Conservation (phyloP, 768 basidiomycete species). For the Rhodosporidiobolus sp. region DNA sequence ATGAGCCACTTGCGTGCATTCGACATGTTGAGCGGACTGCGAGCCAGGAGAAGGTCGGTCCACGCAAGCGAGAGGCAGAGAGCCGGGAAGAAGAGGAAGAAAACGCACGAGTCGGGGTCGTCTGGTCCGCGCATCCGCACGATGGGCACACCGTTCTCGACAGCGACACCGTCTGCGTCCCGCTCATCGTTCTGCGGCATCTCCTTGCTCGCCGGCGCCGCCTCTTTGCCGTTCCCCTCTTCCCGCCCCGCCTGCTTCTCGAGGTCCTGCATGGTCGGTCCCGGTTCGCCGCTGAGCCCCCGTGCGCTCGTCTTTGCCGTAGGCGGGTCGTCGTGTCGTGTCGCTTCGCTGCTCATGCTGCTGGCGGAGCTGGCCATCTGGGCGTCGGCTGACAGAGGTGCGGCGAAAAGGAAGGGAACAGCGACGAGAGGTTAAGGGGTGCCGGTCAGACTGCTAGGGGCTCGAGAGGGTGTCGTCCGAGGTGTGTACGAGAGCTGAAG, state of each 20-base stretch:
- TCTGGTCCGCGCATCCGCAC: slow-evolving; percentile 19
- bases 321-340: neutral
- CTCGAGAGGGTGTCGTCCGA: no score
- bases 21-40: slow-evolving; percentile 35
- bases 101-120: slow-evolving; percentile 19
- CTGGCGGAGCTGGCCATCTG: neutral
- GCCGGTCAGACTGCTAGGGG: no score
- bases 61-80: neutral
- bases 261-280: neutral
- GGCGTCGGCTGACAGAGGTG: no score
- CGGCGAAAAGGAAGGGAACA: no score
- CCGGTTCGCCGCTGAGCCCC: neutral
- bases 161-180: slow-evolving; percentile 21
- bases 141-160: slow-evolving; percentile 29
- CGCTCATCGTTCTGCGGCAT: neutral
- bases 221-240: neutral
- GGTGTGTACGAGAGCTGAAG: no score
- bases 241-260: neutral
- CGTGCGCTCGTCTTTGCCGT: neutral
- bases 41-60: no score
- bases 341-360: no score
- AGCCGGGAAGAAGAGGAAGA: neutral
- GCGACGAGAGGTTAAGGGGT: no score
- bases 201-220: neutral
- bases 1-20: slow-evolving; percentile 42